phyloP scores from a whole-genome alignment of 106 monocot genomes.

The Narthecium ossifragum region DNA sequence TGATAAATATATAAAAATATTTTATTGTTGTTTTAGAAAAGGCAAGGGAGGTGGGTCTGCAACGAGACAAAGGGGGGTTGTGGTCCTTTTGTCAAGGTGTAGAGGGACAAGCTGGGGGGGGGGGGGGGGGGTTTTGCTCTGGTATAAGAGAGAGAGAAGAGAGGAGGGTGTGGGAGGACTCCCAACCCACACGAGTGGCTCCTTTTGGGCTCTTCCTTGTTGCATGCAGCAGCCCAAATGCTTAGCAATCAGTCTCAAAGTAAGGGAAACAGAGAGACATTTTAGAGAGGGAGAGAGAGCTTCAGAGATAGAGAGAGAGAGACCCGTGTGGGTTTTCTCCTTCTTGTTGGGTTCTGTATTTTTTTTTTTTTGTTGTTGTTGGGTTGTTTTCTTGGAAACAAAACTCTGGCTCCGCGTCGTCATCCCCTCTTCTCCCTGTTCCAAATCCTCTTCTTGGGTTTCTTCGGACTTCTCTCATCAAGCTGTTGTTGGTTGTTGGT shows the following conservation, averaged over 20 bases:
- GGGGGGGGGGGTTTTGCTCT: constrained; percentile 2
- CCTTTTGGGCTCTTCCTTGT: constrained; percentile 9
- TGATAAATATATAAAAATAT: not conserved
- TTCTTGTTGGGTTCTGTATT: not conserved
- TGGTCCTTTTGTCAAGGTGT: constrained; percentile 33
- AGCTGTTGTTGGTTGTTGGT: not conserved
- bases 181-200: constrained; percentile 43
- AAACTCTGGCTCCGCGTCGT: too few relatives aligned
- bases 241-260: constrained; percentile 13
- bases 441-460: not conserved
- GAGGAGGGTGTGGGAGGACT: constrained; percentile 1
- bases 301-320: not conserved
- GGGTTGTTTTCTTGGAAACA: not conserved
- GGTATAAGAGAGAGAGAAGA: not conserved
- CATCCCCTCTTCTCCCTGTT: too few relatives aligned
- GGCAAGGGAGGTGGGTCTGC: not conserved
- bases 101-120: constrained; percentile 20
- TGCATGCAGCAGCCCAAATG: constrained; percentile 1
- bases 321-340: not conserved
- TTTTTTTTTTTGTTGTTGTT: not conserved
- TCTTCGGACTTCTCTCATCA: not conserved
- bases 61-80: constrained; percentile 22
- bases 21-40: not conserved
- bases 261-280: not conserved
- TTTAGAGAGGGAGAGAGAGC: not conserved